Conservation (phyloP, 2,329 filamentous ascomycete species). For the Epichloe gansuensis region DNA sequence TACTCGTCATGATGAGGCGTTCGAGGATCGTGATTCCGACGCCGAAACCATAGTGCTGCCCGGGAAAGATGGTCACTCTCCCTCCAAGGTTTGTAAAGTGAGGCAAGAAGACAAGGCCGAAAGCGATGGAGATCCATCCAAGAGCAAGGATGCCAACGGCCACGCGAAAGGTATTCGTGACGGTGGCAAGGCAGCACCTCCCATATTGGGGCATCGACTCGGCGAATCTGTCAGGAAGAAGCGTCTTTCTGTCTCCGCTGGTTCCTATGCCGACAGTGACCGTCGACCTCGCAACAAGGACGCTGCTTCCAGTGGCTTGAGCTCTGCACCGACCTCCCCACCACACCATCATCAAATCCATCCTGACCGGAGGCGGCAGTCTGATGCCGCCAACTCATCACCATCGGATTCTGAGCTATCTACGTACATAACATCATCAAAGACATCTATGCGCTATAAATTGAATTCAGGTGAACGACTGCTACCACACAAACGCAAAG, state of each 20-base stretch:
- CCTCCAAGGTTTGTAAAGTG: slow-evolving; percentile 48
- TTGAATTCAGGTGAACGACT: slow-evolving; percentile 33
- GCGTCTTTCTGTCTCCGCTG: slow-evolving; percentile 23
- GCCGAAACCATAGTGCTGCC: slow-evolving; percentile 59
- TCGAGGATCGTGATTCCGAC: slow-evolving; percentile 51
- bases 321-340: slow-evolving; percentile 46
- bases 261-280: slow-evolving; percentile 24
- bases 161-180: slow-evolving; percentile 21
- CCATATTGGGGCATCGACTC: slow-evolving; percentile 22
- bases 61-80: slow-evolving; percentile 51
- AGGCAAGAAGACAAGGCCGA: slow-evolving; percentile 54
- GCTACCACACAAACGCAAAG: slow-evolving; percentile 39
- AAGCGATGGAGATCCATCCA: slow-evolving; percentile 32
- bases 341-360: slow-evolving; percentile 21
- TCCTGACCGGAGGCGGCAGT: slow-evolving; percentile 21
- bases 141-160: slow-evolving; percentile 17
- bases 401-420: slow-evolving; percentile 43
- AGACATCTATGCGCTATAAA: slow-evolving; percentile 33
- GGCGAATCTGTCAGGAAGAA: slow-evolving; percentile 34
- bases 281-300: slow-evolving; percentile 32
- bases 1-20: slow-evolving; percentile 22
- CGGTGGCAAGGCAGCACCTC: slow-evolving; percentile 19
- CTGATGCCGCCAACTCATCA: slow-evolving; percentile 25
- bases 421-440: slow-evolving; percentile 29
- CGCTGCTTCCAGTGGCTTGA: slow-evolving; percentile 39